phyloP scores from a whole-genome alignment of 495 filamentous ascomycete species.

The Aspergillus egyptiacus region DNA sequence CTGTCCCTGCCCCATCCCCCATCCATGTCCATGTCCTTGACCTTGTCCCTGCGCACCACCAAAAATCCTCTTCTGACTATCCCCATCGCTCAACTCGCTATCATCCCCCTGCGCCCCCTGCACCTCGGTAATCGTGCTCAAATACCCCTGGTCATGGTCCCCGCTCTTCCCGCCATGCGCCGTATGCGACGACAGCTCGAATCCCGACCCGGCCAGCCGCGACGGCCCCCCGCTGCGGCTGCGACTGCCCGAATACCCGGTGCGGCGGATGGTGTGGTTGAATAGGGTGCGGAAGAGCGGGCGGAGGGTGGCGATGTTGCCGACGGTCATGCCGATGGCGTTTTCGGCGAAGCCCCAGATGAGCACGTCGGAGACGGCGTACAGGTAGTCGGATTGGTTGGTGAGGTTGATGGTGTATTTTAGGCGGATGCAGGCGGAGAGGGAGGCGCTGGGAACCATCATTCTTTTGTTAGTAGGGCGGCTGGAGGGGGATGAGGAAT shows the following conservation, averaged over 20 bases:
- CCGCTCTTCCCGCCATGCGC: neutral
- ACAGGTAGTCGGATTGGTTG: slow-evolving; percentile 19
- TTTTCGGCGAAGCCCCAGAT: slow-evolving; percentile 30
- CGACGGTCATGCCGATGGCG: slow-evolving; percentile 26
- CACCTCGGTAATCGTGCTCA: neutral
- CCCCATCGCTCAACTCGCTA: neutral
- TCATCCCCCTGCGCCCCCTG: neutral
- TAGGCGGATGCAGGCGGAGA: slow-evolving; percentile 23
- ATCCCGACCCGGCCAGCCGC: neutral
- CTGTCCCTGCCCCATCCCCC: neutral
- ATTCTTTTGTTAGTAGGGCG: neutral
- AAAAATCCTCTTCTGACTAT: slow-evolving; percentile 5
- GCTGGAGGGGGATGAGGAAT: neutral
- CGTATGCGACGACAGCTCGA: neutral
- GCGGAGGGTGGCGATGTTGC: slow-evolving; percentile 25
- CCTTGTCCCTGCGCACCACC: neutral
- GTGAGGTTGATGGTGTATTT: slow-evolving; percentile 24
- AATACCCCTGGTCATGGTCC: neutral
- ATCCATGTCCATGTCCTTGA: too few species aligned
- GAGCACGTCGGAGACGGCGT: slow-evolving; percentile 17
- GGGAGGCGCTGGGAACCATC: slow-evolving; percentile 18
- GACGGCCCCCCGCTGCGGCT: neutral
- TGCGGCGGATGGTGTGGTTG: slow-evolving; percentile 10
- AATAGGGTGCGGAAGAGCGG: slow-evolving; percentile 21
- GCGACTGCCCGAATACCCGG: neutral